Conservation (phyloP, 306 rosid genomes). For the Macrotyloma uniflorum region DNA sequence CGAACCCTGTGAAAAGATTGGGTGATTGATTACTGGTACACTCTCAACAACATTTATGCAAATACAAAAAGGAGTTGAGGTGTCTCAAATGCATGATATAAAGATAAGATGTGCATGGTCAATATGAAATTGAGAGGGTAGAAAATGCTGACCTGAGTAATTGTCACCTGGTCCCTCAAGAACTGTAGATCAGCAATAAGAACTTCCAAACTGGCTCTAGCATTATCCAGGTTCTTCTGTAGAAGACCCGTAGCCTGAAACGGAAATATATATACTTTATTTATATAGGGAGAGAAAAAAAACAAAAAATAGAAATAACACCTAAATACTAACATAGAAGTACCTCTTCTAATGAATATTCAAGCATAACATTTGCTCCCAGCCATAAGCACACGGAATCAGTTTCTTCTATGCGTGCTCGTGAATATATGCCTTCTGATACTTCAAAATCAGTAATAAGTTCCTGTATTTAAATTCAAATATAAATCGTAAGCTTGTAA, state of each 20-base stretch:
- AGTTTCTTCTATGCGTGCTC: conserved; percentile 73
- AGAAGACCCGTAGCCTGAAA: conserved; percentile 83
- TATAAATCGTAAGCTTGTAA: conserved; percentile 3
- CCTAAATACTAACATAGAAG: conserved; percentile 21
- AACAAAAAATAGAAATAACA: neutral
- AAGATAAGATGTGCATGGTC: neutral
- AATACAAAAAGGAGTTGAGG: neutral
- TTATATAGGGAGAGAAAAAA: neutral
- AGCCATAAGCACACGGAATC: conserved; percentile 89
- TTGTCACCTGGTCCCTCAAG: conserved; percentile 93
- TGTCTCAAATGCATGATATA: neutral
- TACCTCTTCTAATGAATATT: conserved; percentile 93
- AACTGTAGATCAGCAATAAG: conserved; percentile 84
- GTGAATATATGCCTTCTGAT: conserved; percentile 88
- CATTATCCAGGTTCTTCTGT: conserved; percentile 76
- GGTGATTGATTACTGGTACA: conserved; percentile 6
- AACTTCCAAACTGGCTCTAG: conserved; percentile 86
- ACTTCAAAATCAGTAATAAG: conserved; percentile 89
- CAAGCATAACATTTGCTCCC: conserved; percentile 97
- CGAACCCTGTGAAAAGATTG: neutral
- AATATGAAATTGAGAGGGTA: neutral
- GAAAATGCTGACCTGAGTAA: conserved; percentile 69
- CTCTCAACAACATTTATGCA: neutral
- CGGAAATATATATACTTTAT: conserved; percentile 33
- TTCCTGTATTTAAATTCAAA: conserved; percentile 54